phyloP scores from a whole-genome alignment of 768 basidiomycete genomes.

The Amanita jacksonii region DNA sequence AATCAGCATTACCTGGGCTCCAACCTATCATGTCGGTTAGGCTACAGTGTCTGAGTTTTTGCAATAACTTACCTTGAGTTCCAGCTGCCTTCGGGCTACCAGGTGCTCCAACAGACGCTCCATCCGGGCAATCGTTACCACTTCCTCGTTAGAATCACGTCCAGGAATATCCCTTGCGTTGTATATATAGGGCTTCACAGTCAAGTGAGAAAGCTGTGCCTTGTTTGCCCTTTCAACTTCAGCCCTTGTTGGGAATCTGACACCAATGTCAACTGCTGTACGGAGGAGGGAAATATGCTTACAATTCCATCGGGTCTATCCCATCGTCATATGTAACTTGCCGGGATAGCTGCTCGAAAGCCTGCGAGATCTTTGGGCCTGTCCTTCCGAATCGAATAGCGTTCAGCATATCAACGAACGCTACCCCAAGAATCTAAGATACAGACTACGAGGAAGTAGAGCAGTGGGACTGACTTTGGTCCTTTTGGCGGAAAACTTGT shows the following conservation, averaged over 20 bases:
- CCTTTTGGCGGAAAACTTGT: slow-evolving; percentile 83
- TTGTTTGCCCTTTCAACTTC: slow-evolving; percentile 70
- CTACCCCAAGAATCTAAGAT: slow-evolving; percentile 13
- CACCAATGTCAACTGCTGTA: neutral
- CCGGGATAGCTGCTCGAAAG: slow-evolving; percentile 51
- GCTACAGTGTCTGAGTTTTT: neutral
- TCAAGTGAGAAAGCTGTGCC: slow-evolving; percentile 35
- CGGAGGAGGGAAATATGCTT: slow-evolving; percentile 12
- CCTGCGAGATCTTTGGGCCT: slow-evolving; percentile 27
- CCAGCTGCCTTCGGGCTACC: slow-evolving; percentile 38
- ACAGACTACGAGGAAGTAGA: neutral
- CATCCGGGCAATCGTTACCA: slow-evolving; percentile 28
- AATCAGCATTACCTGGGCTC: slow-evolving; percentile 82
- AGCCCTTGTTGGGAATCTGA: slow-evolving; percentile 56
- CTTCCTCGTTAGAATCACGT: slow-evolving; percentile 30
- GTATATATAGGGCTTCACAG: slow-evolving; percentile 30
- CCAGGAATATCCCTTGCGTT: slow-evolving; percentile 37
- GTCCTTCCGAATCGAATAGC: slow-evolving; percentile 74
- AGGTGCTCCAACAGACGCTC: slow-evolving; percentile 45
- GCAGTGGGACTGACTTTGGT: slow-evolving; percentile 40
- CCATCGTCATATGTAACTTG: slow-evolving; percentile 55
- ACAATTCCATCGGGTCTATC: slow-evolving; percentile 80
- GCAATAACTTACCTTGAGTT: slow-evolving; percentile 33
- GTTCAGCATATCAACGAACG: slow-evolving; percentile 81
- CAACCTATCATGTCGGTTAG: slow-evolving; percentile 32